Base-by-base conservation (phyloP, 2,329 filamentous ascomycete genomes). In the Diaporthe destruens region DNA sequence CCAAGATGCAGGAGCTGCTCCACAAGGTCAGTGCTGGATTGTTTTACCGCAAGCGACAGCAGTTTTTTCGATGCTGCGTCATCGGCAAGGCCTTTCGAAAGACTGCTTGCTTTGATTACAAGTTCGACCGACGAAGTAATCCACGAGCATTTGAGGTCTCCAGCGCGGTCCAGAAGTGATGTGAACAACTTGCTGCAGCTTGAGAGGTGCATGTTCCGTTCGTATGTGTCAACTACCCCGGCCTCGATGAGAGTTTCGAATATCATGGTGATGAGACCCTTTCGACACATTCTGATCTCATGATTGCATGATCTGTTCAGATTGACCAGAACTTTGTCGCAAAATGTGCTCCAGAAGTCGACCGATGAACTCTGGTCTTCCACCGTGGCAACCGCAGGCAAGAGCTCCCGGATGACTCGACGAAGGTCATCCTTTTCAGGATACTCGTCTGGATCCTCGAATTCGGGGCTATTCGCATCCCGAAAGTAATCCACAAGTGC, bases 251-350 rank as follows among this genome's bases (percentile, higher is more conserved):
- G 9, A 3, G 36, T 36, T 3, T 36, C 20, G 2, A 56, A 11
- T 7, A 56, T 36, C 29, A 56, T 36, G 1, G 3, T 3, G 4
- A 56, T 3, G 4, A 36, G 11, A 23, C 1, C 8, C 1, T 4
- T n/a, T 2, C 32, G 54, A 11, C 32, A 36, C 18, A 3, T 4
- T 12, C 2, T 1, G 0, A 6, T 2, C 1, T 12, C 2, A 12
- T 55, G 53, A 5, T n/a, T 11, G 29, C 53, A 55, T 3, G 1
- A 4, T n/a, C 11, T 34, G 6, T 29, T 55, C 7, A 56, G 2
- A 5, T n/a, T 6, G 12, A 20, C 8, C 20, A 56, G 18, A 2
- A 56, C 54, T 0, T 36, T 7, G 3, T 56, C 9, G 1, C 54
- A 56, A 9, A 56, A 56, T 5, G 12, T 36, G 8, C 34, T 3